phyloP scores from a whole-genome alignment of 2,329 filamentous ascomycete genomes.

The Elsinoe batatas region DNA sequence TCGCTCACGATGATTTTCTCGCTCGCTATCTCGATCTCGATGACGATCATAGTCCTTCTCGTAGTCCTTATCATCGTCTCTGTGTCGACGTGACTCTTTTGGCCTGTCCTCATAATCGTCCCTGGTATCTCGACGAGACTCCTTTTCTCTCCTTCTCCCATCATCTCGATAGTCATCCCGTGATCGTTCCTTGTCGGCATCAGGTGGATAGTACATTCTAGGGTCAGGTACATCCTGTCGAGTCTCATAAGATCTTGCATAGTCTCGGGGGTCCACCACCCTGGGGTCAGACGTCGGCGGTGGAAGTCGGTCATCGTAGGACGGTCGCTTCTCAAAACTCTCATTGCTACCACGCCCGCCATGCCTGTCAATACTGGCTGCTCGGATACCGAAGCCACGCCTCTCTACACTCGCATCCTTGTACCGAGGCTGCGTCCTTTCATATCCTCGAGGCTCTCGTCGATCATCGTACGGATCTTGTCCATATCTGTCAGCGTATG shows the following conservation, averaged over 20 bases:
- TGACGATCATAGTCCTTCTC: constrained; percentile 15
- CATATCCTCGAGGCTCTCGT: constrained; percentile 30
- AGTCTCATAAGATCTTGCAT: constrained; percentile 4
- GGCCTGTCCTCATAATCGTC: constrained; percentile 8
- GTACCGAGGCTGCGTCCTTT: constrained; percentile 26
- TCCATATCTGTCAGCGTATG: constrained; percentile 2
- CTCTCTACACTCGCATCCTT: constrained; percentile 36
- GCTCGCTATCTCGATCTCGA: constrained; percentile 15
- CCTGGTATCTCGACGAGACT: constrained; percentile 3
- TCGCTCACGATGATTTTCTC: constrained; percentile 19
- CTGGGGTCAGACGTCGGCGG: constrained; percentile 12
- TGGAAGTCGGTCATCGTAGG: constrained; percentile 17
- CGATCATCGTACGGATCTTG: constrained; percentile 35
- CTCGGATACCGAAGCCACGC: constrained; percentile 39
- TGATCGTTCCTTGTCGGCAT: not conserved
- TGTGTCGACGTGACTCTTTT: not conserved
- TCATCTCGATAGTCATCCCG: constrained; percentile 9
- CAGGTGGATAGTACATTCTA: not conserved
- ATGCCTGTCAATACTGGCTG: constrained; percentile 21
- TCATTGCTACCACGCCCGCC: constrained; percentile 30
- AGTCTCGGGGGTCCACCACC: constrained; percentile 8
- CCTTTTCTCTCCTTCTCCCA: constrained; percentile 3
- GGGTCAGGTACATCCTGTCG: not conserved
- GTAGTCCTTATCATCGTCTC: constrained; percentile 15
- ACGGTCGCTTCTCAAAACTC: constrained; percentile 30